A percentile compares a stretch with the other conserved stretches of the same genome.
Evolutionary conservation across 148 eudicot genomes (phyloP).

Genomic region (Cornus suecica): DNA sequence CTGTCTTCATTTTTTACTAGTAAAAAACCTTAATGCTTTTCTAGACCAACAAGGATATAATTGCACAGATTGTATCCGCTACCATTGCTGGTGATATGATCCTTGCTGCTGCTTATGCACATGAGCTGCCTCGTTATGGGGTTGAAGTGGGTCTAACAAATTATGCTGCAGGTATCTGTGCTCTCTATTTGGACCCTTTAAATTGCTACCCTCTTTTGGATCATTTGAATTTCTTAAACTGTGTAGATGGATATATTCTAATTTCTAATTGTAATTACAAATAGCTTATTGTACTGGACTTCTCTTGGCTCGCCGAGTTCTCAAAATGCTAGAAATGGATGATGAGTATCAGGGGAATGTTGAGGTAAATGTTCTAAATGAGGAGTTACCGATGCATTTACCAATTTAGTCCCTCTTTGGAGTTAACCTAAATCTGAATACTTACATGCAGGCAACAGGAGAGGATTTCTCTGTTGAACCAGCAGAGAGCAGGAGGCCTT

Average conservation of each 20-base stretch:
- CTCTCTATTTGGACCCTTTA: background rate
- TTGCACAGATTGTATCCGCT: constrained; percentile 63
- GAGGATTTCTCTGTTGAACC: constrained; percentile 90
- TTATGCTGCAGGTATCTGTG: constrained; percentile 64
- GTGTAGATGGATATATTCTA: background rate
- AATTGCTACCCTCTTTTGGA: background rate
- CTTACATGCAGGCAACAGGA: constrained; percentile 53
- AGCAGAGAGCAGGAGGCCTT: constrained; percentile 68
- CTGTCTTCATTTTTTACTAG: background rate
- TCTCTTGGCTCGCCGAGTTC: constrained; percentile 65
- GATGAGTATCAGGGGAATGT: constrained; percentile 69
- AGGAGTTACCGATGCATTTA: background rate
- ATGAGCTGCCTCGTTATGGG: constrained; percentile 74
- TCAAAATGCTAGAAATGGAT: constrained; percentile 70
- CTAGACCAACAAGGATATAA: constrained; percentile 72
- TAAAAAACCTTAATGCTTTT: constrained; percentile 27
- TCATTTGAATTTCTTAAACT: background rate
- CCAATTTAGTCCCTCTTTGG: background rate
- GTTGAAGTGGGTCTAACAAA: constrained; percentile 74
- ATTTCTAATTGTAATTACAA: background rate
- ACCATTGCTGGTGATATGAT: constrained; percentile 70
- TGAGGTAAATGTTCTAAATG: constrained; percentile 37
- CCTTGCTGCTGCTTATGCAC: constrained; percentile 73
- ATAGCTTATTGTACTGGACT: constrained; percentile 78
- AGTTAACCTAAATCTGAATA: background rate